Evolutionary conservation across 2,329 filamentous ascomycete species (phyloP).

Genomic region (Verticillium longisporum): DNA sequence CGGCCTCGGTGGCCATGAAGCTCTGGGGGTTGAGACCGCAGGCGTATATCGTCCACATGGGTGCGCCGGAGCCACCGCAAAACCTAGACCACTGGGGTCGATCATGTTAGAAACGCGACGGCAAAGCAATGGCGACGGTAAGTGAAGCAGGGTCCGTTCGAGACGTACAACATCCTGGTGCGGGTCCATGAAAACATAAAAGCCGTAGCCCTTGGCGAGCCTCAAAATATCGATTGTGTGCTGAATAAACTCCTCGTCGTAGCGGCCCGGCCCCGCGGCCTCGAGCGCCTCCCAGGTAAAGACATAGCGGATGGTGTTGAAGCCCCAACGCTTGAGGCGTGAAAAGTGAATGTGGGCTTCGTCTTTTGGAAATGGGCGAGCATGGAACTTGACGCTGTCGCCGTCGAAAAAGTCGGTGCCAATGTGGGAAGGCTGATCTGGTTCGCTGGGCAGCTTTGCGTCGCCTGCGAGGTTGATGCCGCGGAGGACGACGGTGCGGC

Average conservation of each 20-base stretch:
- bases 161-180: constrained; percentile 86
- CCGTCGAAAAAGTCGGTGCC: constrained; percentile 81
- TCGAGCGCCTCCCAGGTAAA: constrained; percentile 99
- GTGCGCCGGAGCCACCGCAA: constrained; percentile 88
- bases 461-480: constrained; percentile 94
- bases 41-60: constrained; percentile 96
- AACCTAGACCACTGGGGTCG: constrained; percentile 75
- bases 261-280: constrained; percentile 79
- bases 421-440: constrained; percentile 75
- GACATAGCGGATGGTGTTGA: constrained; percentile 93
- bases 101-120: constrained; percentile 12
- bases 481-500: constrained; percentile 80
- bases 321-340: constrained; percentile 79
- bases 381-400: constrained; percentile 84
- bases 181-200: constrained; percentile 97
- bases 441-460: constrained; percentile 78
- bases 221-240: constrained; percentile 83
- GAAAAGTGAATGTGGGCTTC: constrained; percentile 85
- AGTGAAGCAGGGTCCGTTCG: background rate
- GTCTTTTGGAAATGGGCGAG: constrained; percentile 73
- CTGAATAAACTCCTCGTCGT: constrained; percentile 89
- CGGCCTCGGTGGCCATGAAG: constrained; percentile 82
- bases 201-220: constrained; percentile 81
- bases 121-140: background rate
- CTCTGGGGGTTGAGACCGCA: constrained; percentile 81